Base-by-base conservation (phyloP, 202 grass and related monocot genomes). In the Miscanthus sacchariflorus region DNA sequence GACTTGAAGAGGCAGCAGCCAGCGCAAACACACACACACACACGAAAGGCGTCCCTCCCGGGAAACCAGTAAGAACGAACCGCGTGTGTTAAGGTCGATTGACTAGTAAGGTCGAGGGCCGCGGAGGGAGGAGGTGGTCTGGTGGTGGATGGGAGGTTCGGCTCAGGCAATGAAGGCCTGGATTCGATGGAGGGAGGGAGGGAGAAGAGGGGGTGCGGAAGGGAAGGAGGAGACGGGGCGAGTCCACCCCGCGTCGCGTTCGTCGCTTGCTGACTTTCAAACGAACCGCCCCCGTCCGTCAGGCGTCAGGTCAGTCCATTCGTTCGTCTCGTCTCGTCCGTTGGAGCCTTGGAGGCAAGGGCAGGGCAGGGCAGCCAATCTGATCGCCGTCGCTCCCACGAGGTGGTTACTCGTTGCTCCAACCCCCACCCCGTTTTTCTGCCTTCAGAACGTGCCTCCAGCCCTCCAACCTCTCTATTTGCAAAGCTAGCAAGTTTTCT, bases 231-330 rank as follows among this genome's bases (percentile, higher is more conserved):
- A 28, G 59, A 38, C 17, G 35, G 36, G 35, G 59, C 9, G n/a
- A 64, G 59, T 64, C 59, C 59, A 64, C 73, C 74, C 74, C 74
- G 25, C 49, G 75, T 58, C 87, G 93, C 93, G 90, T 72, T 19
- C 24, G 87, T 48, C 73, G 23, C 50, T 43, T 81, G 94, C 87
- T 96, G 94, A 93, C 89, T 93, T 92, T 88, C 61, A 88, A 89
- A 91, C 46, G 54, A 52, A 52, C 23, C 44, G 43, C 5, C 71
- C 72, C 13, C 7, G 27, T 33, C 17, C 4, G 42, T 45, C 36
- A 13, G 35, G 49, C 49, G 5, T 8, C 23, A 15, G 3, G 0
- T 19, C 49, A 15, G 52, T 56, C 17, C 52, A 21, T 56, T 2
- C 18, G 50, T 54, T 17, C 49, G 14, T 18, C 50, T 54, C 50